phyloP scores from a whole-genome alignment of 2,329 filamentous ascomycete genomes.

The Aspergillus pseudoterreus region DNA sequence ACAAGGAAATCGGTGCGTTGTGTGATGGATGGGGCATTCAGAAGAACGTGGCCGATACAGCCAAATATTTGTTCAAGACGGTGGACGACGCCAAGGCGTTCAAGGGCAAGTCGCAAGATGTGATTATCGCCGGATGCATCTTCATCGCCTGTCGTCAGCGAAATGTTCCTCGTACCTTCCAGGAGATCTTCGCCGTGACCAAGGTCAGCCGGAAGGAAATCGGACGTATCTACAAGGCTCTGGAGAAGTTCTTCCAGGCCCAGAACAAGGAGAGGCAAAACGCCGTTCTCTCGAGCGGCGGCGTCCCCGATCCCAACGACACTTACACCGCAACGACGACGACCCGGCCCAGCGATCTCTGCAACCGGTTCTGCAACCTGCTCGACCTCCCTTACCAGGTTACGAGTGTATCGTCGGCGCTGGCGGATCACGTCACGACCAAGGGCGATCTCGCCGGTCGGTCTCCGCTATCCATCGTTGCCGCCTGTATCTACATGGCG shows the following conservation, averaged over 20 bases:
- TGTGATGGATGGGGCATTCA: constrained; percentile 83
- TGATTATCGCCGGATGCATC: constrained; percentile 91
- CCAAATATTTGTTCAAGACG: constrained; percentile 93
- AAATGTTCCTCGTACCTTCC: constrained; percentile 81
- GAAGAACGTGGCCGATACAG: constrained; percentile 77
- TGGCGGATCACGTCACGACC: constrained; percentile 73
- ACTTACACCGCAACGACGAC: constrained; percentile 69
- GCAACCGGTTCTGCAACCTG: constrained; percentile 82
- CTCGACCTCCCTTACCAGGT: constrained; percentile 72
- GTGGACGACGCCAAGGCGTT: constrained; percentile 89
- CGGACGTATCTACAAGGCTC: constrained; percentile 86
- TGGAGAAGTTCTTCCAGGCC: constrained; percentile 82
- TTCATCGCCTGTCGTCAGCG: constrained; percentile 96
- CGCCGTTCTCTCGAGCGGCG: constrained; percentile 49
- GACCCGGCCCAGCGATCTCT: constrained; percentile 78
- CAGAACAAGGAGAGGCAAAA: constrained; percentile 60
- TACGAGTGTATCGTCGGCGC: constrained; percentile 72
- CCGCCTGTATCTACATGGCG: constrained; percentile 95
- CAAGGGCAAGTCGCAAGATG: constrained; percentile 92
- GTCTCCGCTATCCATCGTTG: constrained; percentile 88
- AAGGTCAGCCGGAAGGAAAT: constrained; percentile 97
- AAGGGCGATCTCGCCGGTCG: constrained; percentile 83
- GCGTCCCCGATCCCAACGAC: constrained; percentile 49
- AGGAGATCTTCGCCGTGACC: constrained; percentile 89
- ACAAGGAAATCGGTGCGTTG: constrained; percentile 83